Evolutionary conservation across 1,284 basidiomycete genomes (phyloP).

Genomic region (Trametes sp.): DNA sequence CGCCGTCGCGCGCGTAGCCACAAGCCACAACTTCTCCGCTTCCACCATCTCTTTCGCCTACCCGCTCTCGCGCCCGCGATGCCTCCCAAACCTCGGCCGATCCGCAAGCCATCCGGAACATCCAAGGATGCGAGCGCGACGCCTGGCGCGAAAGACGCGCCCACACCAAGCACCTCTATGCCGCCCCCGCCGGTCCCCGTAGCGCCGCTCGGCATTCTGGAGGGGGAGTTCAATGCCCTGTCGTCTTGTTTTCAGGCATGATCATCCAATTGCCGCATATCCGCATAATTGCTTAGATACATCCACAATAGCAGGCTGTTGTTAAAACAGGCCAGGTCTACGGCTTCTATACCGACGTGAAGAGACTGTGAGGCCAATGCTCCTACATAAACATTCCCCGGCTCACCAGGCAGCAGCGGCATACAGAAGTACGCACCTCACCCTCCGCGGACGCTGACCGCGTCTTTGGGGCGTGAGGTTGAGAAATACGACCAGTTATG

Average conservation of each 20-base stretch:
- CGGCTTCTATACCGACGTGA: slow-evolving; percentile 68
- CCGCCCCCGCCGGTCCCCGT: slow-evolving; percentile 65
- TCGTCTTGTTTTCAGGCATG: slow-evolving; percentile 61
- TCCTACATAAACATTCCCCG: slow-evolving; percentile 33
- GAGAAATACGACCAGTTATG: slow-evolving; percentile 81
- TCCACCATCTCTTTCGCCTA: not conserved
- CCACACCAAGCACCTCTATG: slow-evolving; percentile 52
- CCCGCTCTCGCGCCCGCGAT: slow-evolving; percentile 23
- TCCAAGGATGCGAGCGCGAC: slow-evolving; percentile 31
- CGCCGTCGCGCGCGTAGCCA: slow-evolving; percentile 12
- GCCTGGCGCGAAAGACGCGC: slow-evolving; percentile 29
- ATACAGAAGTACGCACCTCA: slow-evolving; percentile 58
- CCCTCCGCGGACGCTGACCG: slow-evolving; percentile 68
- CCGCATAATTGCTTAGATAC: not conserved
- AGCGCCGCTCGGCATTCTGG: slow-evolving; percentile 56
- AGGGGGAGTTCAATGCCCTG: slow-evolving; percentile 67
- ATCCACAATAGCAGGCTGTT: slow-evolving; percentile 59
- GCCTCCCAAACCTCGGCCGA: slow-evolving; percentile 41
- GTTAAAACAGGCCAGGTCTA: slow-evolving; percentile 75
- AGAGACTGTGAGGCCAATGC: slow-evolving; percentile 58
- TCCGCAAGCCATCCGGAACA: slow-evolving; percentile 33
- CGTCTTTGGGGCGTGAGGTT: slow-evolving; percentile 71
- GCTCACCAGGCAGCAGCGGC: slow-evolving; percentile 49
- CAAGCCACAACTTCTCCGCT: slow-evolving; percentile 2
- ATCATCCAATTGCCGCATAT: not conserved